Evolutionary conservation across 225 moss, liverwort and hornwort species (phyloP).

Genomic region (Physcomitrium patens): DNA sequence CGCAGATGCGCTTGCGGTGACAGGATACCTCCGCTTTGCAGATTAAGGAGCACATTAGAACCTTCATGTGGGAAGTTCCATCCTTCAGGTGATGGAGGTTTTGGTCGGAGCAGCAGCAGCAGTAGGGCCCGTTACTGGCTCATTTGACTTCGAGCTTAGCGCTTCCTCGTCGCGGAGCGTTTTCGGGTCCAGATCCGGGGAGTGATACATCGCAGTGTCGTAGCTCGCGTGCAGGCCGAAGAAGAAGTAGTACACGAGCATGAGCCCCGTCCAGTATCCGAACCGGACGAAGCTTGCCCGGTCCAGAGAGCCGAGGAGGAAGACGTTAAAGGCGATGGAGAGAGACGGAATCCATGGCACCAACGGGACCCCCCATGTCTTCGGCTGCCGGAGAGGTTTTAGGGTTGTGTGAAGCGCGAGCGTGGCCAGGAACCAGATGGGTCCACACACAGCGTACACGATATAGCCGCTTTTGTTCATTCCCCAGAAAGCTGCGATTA

Average conservation of each 20-base stretch:
- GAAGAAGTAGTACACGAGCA: slow-evolving; percentile 73
- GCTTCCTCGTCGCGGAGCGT: not conserved
- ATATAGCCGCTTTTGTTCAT: slow-evolving; percentile 33
- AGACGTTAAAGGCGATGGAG: slow-evolving; percentile 64
- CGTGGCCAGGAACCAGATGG: slow-evolving; percentile 63
- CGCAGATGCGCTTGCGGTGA: no score
- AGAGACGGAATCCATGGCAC: slow-evolving; percentile 83
- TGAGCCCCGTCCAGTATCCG: slow-evolving; percentile 57
- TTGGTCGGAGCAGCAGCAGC: no score
- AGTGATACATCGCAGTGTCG: slow-evolving; percentile 54
- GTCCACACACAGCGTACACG: slow-evolving; percentile 37
- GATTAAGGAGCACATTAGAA: no score
- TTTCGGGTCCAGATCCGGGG: not conserved
- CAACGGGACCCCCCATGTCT: slow-evolving; percentile 78
- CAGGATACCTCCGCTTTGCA: no score
- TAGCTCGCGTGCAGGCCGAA: slow-evolving; percentile 82
- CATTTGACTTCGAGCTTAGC: not conserved
- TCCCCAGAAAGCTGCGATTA: slow-evolving; percentile 60
- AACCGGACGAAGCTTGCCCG: slow-evolving; percentile 65
- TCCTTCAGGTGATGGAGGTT: no score
- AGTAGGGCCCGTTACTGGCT: no score
- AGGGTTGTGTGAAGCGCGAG: slow-evolving; percentile 49
- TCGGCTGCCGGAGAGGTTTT: slow-evolving; percentile 36
- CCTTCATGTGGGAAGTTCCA: no score
- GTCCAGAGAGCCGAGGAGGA: slow-evolving; percentile 74